Conservation (phyloP, 495 filamentous ascomycete genomes). For the Sphaerosporella brunnea region DNA sequence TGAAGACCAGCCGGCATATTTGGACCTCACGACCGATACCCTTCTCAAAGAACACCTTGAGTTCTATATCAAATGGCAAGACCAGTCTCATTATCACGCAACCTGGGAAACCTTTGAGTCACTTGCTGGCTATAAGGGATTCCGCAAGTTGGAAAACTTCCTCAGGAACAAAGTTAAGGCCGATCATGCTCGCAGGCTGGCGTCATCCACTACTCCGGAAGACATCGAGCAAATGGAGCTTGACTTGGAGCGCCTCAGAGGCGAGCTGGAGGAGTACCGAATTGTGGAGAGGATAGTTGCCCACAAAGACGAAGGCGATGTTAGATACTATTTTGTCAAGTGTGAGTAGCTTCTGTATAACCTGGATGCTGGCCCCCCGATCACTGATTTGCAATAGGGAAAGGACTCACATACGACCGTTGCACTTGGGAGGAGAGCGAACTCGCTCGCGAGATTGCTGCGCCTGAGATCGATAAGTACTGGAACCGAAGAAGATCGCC, state of each 20-base stretch:
- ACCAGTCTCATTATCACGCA: constrained; percentile 80
- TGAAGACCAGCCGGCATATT: too few relatives aligned
- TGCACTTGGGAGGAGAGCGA: constrained; percentile 84
- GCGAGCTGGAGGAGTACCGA: constrained; percentile 68
- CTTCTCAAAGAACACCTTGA: constrained; percentile 76
- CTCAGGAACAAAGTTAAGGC: constrained; percentile 61
- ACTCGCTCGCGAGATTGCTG: constrained; percentile 55
- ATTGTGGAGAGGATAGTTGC: constrained; percentile 85
- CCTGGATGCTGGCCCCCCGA: too few relatives aligned
- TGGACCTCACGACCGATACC: too few relatives aligned
- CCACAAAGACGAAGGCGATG: constrained; percentile 54
- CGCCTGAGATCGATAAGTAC: constrained; percentile 78
- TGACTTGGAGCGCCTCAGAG: constrained; percentile 68
- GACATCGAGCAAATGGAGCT: constrained; percentile 81
- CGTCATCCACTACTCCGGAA: constrained; percentile 33
- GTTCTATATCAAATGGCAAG: constrained; percentile 96
- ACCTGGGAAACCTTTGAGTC: constrained; percentile 74
- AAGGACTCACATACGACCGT: constrained; percentile 68
- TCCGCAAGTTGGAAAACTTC: constrained; percentile 83
- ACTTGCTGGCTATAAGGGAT: constrained; percentile 51
- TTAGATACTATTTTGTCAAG: constrained; percentile 70
- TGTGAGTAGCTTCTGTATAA: constrained; percentile 41
- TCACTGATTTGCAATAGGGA: too few relatives aligned
- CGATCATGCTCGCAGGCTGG: constrained; percentile 19
- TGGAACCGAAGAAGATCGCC: constrained; percentile 59